Percentiles rank a stretch among this genome's conserved stretches.
These are phyloP conservation scores for Yamadazyma ubonensis DNA, from an alignment of 805 yeast genomes.

Conservation along the genomic window DNA sequence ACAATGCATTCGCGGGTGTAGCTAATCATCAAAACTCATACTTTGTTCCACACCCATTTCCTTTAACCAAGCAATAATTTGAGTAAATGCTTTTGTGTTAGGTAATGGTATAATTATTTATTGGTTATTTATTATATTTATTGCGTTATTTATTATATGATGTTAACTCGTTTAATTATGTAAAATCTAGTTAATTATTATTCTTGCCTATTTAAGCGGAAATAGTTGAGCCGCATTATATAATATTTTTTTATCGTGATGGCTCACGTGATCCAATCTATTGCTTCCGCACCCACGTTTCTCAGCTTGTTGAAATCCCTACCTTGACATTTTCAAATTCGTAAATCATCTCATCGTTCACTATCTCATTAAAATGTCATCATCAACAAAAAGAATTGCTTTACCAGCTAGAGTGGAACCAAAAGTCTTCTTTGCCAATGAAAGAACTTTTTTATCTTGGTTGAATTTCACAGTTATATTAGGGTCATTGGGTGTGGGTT, in stretches of 20 bases:
- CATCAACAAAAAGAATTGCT: slow-evolving; percentile 78
- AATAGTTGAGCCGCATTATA: background rate
- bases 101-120: background rate
- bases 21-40: slow-evolving; percentile 37
- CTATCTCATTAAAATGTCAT: slow-evolving; percentile 24
- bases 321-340: background rate
- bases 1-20: slow-evolving; percentile 42
- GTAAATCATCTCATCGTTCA: background rate
- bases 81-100: background rate
- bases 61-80: slow-evolving; percentile 17
- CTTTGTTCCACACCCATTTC: slow-evolving; percentile 29
- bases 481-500: slow-evolving; percentile 95
- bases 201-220: too few relatives aligned
- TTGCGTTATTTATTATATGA: slow-evolving; percentile 1
- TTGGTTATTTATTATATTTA: slow-evolving; percentile 3
- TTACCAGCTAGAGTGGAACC: slow-evolving; percentile 98
- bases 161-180: background rate
- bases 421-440: slow-evolving; percentile 97
- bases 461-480: slow-evolving; percentile 96
- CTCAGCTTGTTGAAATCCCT: background rate
- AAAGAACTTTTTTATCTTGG: slow-evolving; percentile 98
- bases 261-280: slow-evolving; percentile 3
- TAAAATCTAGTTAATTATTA: too few relatives aligned
- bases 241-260: background rate
- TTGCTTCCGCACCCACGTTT: slow-evolving; percentile 7